These are phyloP conservation scores for Crucihimalaya himalaica DNA, from an alignment of 345 rosid genomes.

Conservation along the genomic window DNA sequence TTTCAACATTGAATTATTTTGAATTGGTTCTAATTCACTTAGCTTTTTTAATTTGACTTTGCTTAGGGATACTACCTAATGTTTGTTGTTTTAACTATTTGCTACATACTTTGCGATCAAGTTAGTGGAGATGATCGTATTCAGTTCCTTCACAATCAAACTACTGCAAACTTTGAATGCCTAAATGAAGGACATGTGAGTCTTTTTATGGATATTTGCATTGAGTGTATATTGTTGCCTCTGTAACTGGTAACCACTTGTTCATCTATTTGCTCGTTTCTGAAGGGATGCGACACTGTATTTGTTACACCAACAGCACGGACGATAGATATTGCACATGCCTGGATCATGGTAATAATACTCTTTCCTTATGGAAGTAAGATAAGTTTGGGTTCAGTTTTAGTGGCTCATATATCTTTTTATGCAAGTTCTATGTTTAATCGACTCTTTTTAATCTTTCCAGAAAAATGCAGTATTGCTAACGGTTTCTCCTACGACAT, in stretches of 20 bases:
- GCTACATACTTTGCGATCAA: conserved; percentile 39
- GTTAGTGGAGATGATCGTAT: conserved; percentile 91
- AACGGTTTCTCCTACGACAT: conserved; percentile 66
- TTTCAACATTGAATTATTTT: too few relatives aligned
- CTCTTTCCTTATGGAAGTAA: background rate
- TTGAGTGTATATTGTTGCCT: background rate
- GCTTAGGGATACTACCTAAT: background rate
- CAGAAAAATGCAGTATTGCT: conserved; percentile 80
- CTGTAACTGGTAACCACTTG: conserved; percentile 35
- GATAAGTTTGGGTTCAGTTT: too few relatives aligned
- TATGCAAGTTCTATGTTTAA: background rate
- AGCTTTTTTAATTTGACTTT: too few relatives aligned
- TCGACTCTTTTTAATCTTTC: conserved; percentile 21
- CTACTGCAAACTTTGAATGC: conserved; percentile 81
- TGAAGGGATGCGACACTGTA: conserved; percentile 88
- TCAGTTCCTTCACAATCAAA: conserved; percentile 94
- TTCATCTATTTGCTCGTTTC: conserved; percentile 40
- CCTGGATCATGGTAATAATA: conserved; percentile 79
- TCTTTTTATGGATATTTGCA: background rate
- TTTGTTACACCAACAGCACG: conserved; percentile 91
- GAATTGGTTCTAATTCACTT: background rate
- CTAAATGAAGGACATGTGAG: conserved; percentile 77
- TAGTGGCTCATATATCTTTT: background rate
- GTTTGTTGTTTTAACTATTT: conserved; percentile 8
- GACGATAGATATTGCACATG: conserved; percentile 80